A percentile compares a stretch with the other conserved stretches of the same genome.
Conservation (phyloP, 345 rosid genomes). For the Microcos paniculata region DNA sequence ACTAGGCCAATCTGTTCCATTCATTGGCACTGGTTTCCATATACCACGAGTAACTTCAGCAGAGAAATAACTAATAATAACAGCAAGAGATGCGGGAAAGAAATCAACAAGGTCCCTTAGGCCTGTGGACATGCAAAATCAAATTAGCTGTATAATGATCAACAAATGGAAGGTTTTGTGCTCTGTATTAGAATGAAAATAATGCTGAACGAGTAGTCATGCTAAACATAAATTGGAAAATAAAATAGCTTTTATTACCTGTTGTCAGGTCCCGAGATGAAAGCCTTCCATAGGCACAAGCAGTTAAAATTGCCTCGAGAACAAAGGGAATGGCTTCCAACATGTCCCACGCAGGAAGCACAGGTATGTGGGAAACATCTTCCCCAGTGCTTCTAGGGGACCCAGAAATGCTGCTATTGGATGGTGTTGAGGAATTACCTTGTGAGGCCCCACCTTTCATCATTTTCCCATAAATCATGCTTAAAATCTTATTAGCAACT, state of each 20-base stretch:
- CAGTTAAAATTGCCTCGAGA: conserved; percentile 64
- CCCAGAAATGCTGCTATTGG: conserved; percentile 34
- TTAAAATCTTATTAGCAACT: conserved; percentile 53
- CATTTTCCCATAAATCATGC: conserved; percentile 59
- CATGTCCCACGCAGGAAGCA: conserved; percentile 68
- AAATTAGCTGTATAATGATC: neutral
- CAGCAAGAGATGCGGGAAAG: conserved; percentile 61
- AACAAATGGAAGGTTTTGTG: neutral
- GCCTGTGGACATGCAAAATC: conserved; percentile 40
- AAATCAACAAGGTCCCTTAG: conserved; percentile 64
- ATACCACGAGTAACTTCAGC: conserved; percentile 66
- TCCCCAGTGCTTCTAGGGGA: conserved; percentile 40
- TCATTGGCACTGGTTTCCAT: conserved; percentile 69
- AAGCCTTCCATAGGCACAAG: conserved; percentile 70
- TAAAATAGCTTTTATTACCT: conserved; percentile 33
- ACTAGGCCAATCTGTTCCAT: conserved; percentile 81
- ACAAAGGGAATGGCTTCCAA: conserved; percentile 65
- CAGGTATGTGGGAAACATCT: conserved; percentile 49
- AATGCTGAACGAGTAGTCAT: conserved; percentile 4
- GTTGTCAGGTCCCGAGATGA: conserved; percentile 65
- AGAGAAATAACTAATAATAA: conserved; percentile 54
- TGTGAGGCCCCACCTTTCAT: conserved; percentile 33
- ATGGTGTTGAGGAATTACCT: conserved; percentile 37
- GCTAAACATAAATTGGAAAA: neutral
- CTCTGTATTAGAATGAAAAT: neutral